A percentile compares a stretch with the other conserved stretches of the same genome.
These are phyloP conservation scores for Epichloe sylvatica DNA, from an alignment of 2,329 filamentous ascomycete species.

Conservation along the genomic window DNA sequence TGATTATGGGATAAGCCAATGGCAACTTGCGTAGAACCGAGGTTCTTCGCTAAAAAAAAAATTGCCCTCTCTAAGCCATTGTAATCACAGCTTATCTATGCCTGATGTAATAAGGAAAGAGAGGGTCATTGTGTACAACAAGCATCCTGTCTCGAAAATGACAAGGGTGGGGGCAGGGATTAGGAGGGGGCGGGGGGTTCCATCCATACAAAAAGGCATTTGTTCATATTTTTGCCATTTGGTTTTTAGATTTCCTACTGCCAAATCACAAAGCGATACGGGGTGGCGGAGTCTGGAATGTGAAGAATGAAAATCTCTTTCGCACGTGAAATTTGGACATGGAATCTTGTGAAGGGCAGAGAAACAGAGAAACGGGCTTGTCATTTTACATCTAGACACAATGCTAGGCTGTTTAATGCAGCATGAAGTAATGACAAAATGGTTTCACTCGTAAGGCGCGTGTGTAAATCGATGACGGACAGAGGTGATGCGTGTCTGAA, in stretches of 20 bases:
- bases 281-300: slow-evolving; percentile 1
- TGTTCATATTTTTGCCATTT: neutral
- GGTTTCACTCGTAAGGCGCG: neutral
- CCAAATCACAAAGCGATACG: neutral
- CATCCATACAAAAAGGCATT: slow-evolving; percentile 4
- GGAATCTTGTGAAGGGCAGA: neutral
- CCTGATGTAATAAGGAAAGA: neutral
- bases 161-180: neutral
- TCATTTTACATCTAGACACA: neutral
- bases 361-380: neutral
- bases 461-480: too few species aligned
- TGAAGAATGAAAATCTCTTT: neutral
- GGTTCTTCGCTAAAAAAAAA: neutral
- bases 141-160: neutral
- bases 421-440: neutral
- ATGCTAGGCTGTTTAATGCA: neutral
- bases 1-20: slow-evolving; percentile 50
- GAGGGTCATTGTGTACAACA: slow-evolving; percentile 6
- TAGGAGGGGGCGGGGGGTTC: neutral
- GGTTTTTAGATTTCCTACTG: neutral
- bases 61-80: neutral
- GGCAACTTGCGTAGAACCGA: neutral
- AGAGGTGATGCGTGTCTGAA: too few species aligned
- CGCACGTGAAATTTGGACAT: neutral
- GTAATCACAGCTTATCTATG: neutral